Conservation (phyloP, 352 stramenopile genomes). For the Globisporangium ultimum region DNA sequence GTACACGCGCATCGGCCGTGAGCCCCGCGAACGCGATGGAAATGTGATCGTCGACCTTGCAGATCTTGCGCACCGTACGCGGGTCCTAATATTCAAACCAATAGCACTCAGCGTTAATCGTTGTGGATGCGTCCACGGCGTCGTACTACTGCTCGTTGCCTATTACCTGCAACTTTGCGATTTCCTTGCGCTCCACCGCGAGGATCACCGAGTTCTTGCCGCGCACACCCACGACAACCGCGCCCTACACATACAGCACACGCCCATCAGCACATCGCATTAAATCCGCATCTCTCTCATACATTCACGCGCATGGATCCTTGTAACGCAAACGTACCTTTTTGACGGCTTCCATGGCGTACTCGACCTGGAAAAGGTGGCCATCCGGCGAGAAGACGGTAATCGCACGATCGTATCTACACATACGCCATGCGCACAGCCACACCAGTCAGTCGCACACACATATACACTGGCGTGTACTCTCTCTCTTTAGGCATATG, state of each 20-base stretch:
- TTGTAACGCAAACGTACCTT: conserved; percentile 42
- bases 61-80: conserved; percentile 99
- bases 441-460: not conserved
- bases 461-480: not conserved
- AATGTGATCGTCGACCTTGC: conserved; percentile 97
- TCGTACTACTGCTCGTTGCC: too few species aligned
- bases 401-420: conserved; percentile 98
- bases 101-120: too few species aligned
- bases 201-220: conserved; percentile 96
- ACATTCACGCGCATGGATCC: not conserved
- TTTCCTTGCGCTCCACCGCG: conserved; percentile 89
- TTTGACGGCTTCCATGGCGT: conserved; percentile 99
- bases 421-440: not conserved
- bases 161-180: conserved; percentile 85
- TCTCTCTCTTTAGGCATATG: not conserved
- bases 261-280: not conserved
- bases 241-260: conserved; percentile 53
- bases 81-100: conserved; percentile 66
- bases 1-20: conserved; percentile 96
- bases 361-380: conserved; percentile 99
- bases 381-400: conserved; percentile 99
- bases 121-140: too few species aligned
- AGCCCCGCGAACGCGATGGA: conserved; percentile 98
- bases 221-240: conserved; percentile 96
- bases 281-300: not conserved